Conservation (phyloP, 140 eudicot species). For the Ambrosia hybrid region DNA sequence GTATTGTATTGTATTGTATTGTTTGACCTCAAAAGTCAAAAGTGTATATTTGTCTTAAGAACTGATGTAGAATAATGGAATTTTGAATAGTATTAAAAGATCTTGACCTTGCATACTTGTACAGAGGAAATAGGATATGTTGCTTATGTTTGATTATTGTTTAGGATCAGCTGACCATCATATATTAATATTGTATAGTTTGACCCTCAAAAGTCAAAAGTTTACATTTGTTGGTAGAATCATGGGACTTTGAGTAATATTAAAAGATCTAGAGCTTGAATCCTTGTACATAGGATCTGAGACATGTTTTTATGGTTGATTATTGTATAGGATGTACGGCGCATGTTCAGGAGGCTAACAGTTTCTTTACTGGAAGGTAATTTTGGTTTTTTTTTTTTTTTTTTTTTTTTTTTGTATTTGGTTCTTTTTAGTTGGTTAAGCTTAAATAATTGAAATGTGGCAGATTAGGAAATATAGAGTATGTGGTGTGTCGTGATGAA, state of each 20-base stretch:
- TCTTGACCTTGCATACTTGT: no score
- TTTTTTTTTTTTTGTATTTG: not conserved
- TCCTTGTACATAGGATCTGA: not conserved
- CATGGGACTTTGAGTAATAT: not conserved
- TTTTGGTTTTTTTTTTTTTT: not conserved
- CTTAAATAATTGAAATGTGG: constrained; percentile 21
- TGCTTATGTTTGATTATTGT: no score
- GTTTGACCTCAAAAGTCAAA: no score
- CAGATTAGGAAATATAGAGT: constrained; percentile 95
- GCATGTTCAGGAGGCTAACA: constrained; percentile 63
- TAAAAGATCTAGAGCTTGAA: not conserved
- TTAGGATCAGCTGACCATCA: no score
- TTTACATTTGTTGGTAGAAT: not conserved
- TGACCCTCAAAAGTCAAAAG: constrained; percentile 24
- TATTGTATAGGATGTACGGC: constrained; percentile 60
- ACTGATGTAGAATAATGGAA: no score
- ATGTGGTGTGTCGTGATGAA: no score
- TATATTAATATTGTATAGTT: not conserved
- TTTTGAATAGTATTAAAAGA: no score
- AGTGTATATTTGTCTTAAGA: no score
- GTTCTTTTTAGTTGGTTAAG: not conserved
- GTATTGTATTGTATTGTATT: no score
- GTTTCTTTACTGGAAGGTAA: constrained; percentile 92
- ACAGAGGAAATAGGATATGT: no score
- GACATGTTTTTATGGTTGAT: constrained; percentile 14